Evolutionary conservation across 2,329 filamentous ascomycete species (phyloP).

Genomic region (Epichloe coenophiala): DNA sequence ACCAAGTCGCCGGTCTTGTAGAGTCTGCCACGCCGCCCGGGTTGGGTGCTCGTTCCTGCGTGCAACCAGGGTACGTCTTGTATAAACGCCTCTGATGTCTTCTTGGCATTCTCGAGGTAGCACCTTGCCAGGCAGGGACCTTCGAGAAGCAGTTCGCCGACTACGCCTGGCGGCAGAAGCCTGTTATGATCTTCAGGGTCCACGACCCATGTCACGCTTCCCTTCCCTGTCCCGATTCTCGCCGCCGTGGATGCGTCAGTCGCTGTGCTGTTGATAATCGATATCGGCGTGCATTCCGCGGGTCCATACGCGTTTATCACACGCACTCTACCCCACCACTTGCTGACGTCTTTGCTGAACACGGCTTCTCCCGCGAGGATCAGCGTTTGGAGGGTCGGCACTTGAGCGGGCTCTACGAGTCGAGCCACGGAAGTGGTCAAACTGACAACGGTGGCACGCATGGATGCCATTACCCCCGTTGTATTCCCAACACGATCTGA

Average conservation of each 20-base stretch:
- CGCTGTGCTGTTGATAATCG: slow-evolving; percentile 1
- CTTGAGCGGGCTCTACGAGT: no score
- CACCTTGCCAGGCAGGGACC: slow-evolving; percentile 11
- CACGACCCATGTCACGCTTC: no score
- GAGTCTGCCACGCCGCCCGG: slow-evolving; percentile 14
- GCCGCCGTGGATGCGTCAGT: no score
- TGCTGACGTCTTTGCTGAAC: no score
- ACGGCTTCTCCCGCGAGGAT: no score
- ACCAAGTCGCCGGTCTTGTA: slow-evolving; percentile 37
- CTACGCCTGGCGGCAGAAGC: background rate
- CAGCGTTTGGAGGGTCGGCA: no score
- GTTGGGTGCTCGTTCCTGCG: background rate
- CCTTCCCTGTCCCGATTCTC: no score
- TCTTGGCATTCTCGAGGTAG: slow-evolving; percentile 10
- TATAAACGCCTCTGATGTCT: slow-evolving; percentile 12
- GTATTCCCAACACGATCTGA: background rate
- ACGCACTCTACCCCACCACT: background rate
- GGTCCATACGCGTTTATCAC: slow-evolving; percentile 2
- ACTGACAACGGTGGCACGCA: no score
- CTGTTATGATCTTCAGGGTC: no score
- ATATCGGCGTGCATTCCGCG: background rate
- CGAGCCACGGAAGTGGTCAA: no score
- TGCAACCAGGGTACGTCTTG: slow-evolving; percentile 24
- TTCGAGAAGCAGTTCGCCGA: slow-evolving; percentile 16
- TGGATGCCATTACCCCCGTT: no score